Evolutionary conservation across 495 filamentous ascomycete species (phyloP), one percentile per base, ranked within the genome.

Genomic region (Aspergillus campestris): DNA sequence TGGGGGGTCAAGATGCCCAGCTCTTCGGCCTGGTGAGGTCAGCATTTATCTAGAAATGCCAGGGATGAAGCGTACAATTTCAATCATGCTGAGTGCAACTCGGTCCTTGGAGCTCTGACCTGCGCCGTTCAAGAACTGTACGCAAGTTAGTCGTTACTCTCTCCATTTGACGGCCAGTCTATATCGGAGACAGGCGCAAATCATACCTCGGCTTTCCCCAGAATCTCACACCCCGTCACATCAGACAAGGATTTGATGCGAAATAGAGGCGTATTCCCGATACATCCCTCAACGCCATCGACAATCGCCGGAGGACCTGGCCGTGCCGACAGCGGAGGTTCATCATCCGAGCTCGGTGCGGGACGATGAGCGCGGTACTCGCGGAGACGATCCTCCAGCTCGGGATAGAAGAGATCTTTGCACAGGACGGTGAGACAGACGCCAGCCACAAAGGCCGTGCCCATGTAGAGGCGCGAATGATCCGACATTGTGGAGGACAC

Each of bases 91-190:
- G 32, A 96, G 67, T 5, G 94, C 92, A 5, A 97, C 92, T 29
- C 92, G 79, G 60, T 99, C 92, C 58, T 99, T 99, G 11, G 94
- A 89, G 53, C 87, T 94, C 45, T 86, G 85, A 9, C 94, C 94
- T n/a, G 88, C 89, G 35, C 89, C 89, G 69, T 96, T 95, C 36
- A 99, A 73, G 53, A 91, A 95, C 81, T 81, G 50, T 11, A 15
- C 24, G 10, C 24, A 10, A 39, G 35, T 46, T 12, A 46, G 35
- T 14, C 28, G 9, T 7, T 4, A 38, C 37, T 44, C 27, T 47
- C 9, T 30, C 31, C 2, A 7, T 42, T 10, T 4, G 14, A 13
- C 27, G 27, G 37, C 31, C 41, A 45, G 14, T 38, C 34, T 6
- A 38, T 14, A 24, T 31, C 11, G 35, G 12, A 41, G 27, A 33